Base-by-base conservation (phyloP, 345 rosid genomes). In the Ceriops decandra region DNA sequence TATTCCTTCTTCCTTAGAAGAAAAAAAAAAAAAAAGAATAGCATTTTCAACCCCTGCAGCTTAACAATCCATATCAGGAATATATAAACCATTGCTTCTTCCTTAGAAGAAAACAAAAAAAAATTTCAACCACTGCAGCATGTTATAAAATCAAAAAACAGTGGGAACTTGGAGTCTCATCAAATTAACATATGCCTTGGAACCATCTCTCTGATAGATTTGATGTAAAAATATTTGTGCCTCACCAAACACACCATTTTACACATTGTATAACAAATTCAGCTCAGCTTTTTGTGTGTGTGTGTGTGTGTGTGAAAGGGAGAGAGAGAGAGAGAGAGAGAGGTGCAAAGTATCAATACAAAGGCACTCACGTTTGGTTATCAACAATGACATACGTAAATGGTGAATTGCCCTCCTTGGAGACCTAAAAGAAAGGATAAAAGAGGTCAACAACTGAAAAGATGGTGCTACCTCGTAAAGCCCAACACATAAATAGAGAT, bases 301-400 rank as follows among this genome's bases (percentile, higher is more conserved):
- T 42, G 17, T 42, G 47, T 42, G 47, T 42, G 17, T 42, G 47
- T 11, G 47, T 42, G 47, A 2, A 5, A n/a, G 42, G n/a, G 22
- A 19, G 52, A 58, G 19, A 24, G 36, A 28, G 63, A 26, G 54
- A 65, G n/a, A 38, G 17, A 22, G 66, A 36, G 33, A 56, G 15
- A 53, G n/a, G 5, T 11, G 4, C 21, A 30, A 57, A 53, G 1
- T 27, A 35, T 46, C 62, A n/a, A 54, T 52, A 72, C 49, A 62
- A 46, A 73, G 61, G 72, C 30, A 8, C 97, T 85, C 77, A 93
- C 97, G 86, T 88, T 77, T 90, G 80, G 65, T 75, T 81, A 71
- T 93, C 98, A 47, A 91, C 90, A 1, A 93, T 87, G 68, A 93
- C 58, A 79, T 91, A 93, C 8, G 97, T 84, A 81, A 91, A 93